Evolutionary conservation across 495 filamentous ascomycete genomes (phyloP).

Genomic region (Tirmania nivea): DNA sequence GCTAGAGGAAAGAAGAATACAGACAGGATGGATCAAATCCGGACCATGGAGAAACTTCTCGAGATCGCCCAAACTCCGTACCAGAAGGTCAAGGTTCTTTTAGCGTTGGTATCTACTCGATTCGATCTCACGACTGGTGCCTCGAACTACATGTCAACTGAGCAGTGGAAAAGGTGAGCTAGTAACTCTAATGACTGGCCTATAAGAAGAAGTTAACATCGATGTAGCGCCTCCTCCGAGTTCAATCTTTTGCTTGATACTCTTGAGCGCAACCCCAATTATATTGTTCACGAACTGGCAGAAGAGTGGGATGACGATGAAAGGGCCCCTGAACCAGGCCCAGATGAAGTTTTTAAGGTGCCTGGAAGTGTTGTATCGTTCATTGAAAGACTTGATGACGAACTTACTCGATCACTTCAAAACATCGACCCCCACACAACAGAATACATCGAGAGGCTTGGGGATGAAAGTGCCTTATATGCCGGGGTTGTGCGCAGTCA

Average conservation of each 20-base stretch:
- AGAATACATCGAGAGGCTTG: slow-evolving; percentile 89
- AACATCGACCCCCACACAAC: slow-evolving; percentile 95
- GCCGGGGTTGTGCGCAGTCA: slow-evolving; percentile 68
- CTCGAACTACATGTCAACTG: slow-evolving; percentile 70
- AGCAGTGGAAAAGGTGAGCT: slow-evolving; percentile 73
- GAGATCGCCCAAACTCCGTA: slow-evolving; percentile 78
- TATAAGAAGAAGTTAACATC: slow-evolving; percentile 2
- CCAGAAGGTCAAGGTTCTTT: slow-evolving; percentile 78
- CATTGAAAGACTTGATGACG: slow-evolving; percentile 88
- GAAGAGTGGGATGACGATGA: slow-evolving; percentile 99
- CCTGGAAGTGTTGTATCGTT: slow-evolving; percentile 87
- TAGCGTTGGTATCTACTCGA: slow-evolving; percentile 78
- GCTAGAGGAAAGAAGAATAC: slow-evolving; percentile 97
- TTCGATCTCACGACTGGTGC: slow-evolving; percentile 77
- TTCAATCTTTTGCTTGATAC: slow-evolving; percentile 52
- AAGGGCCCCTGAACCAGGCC: slow-evolving; percentile 49
- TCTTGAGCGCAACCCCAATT: slow-evolving; percentile 53
- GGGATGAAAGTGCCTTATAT: slow-evolving; percentile 81
- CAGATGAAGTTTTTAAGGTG: slow-evolving; percentile 56
- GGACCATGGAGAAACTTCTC: slow-evolving; percentile 85
- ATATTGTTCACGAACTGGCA: slow-evolving; percentile 69
- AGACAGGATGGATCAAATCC: slow-evolving; percentile 81
- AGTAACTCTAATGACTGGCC: not conserved
- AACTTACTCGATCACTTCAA: slow-evolving; percentile 87
- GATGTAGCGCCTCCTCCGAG: slow-evolving; percentile 53